Percentiles rank a stretch among this genome's conserved stretches.
These are phyloP conservation scores for Cladosporium sp. DNA, from an alignment of 2,329 filamentous ascomycete species.

Conservation along the genomic window DNA sequence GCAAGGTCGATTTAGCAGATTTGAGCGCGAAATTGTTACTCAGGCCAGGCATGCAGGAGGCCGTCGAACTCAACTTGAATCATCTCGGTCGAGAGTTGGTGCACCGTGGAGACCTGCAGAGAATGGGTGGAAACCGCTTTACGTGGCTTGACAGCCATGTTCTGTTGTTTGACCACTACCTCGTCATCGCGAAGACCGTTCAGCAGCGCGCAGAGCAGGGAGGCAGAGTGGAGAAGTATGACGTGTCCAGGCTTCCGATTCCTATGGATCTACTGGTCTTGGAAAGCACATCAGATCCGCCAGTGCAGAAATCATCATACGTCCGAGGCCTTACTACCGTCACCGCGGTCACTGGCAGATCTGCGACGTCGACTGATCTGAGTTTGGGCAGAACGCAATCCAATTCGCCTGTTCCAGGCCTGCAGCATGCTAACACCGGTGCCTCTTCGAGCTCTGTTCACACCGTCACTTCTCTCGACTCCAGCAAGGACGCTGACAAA, in stretches of 20 bases:
- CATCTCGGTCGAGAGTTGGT: conserved; percentile 91
- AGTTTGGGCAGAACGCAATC: conserved; percentile 46
- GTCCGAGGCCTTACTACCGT: conserved; percentile 69
- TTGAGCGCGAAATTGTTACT: conserved; percentile 78
- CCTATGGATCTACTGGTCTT: conserved; percentile 94
- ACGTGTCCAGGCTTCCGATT: conserved; percentile 91
- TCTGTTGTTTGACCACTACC: conserved; percentile 91
- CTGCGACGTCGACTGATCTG: conserved; percentile 25
- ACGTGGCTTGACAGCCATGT: conserved; percentile 92
- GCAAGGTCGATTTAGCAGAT: conserved; percentile 85
- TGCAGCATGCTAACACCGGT: conserved; percentile 66
- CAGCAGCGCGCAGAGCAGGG: conserved; percentile 63
- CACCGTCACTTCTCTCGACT: conserved; percentile 49
- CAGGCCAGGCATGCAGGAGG: conserved; percentile 77
- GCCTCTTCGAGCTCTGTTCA: conserved; percentile 51
- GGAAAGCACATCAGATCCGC: conserved; percentile 87
- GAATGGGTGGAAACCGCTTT: conserved; percentile 83
- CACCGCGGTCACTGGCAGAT: conserved; percentile 49
- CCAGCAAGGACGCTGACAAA: conserved; percentile 65
- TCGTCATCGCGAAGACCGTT: conserved; percentile 79
- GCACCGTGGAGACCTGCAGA: conserved; percentile 80
- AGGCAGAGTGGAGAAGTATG: conserved; percentile 76
- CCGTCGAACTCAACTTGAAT: conserved; percentile 80
- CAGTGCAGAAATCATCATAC: conserved; percentile 69
- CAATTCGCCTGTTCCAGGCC: conserved; percentile 31